A percentile compares a stretch with the other conserved stretches of the same genome.
Evolutionary conservation across 352 stramenopile species (phyloP).

Genomic region (Pythium chondricola): DNA sequence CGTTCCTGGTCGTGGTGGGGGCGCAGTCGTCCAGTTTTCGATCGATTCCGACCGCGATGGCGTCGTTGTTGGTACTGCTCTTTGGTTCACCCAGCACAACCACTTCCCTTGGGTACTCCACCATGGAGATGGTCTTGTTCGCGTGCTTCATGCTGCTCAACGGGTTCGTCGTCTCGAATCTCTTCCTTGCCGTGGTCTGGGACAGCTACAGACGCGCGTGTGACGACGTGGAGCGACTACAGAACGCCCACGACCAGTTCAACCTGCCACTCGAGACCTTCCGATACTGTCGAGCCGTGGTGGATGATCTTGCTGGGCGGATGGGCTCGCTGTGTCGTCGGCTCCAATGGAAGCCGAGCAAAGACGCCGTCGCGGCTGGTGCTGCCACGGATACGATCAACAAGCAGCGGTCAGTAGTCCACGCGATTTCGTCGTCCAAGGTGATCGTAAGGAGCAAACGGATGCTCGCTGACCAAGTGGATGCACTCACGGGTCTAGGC

Average conservation of each 20-base stretch:
- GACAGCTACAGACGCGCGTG: slow-evolving; percentile 29
- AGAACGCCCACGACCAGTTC: slow-evolving; percentile 18
- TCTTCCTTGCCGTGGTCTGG: slow-evolving; percentile 42
- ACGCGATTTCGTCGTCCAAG: slow-evolving; percentile 14
- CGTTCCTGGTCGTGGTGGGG: slow-evolving; percentile 34
- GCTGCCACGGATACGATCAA: too few species aligned
- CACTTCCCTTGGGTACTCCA: slow-evolving; percentile 13
- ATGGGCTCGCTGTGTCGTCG: background rate
- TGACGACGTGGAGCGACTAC: slow-evolving; percentile 21
- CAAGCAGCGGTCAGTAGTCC: slow-evolving; percentile 19
- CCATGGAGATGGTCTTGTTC: slow-evolving; percentile 26
- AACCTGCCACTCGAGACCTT: slow-evolving; percentile 20
- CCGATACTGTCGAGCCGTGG: slow-evolving; percentile 11
- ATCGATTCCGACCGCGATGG: slow-evolving; percentile 27
- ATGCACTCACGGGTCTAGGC: slow-evolving; percentile 14
- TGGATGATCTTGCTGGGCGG: background rate
- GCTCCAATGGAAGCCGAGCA: background rate
- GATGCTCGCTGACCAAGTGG: slow-evolving; percentile 17
- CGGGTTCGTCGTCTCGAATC: slow-evolving; percentile 35
- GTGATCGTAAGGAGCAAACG: slow-evolving; percentile 13
- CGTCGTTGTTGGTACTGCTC: slow-evolving; percentile 31
- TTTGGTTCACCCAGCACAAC: slow-evolving; percentile 17
- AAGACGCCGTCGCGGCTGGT: too few species aligned
- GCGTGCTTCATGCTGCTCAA: slow-evolving; percentile 38
- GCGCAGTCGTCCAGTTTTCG: slow-evolving; percentile 24